Evolutionary conservation across 169 alveolate species (phyloP), one percentile per base, ranked within the genome.

Genomic region (Babesia bigemina): DNA sequence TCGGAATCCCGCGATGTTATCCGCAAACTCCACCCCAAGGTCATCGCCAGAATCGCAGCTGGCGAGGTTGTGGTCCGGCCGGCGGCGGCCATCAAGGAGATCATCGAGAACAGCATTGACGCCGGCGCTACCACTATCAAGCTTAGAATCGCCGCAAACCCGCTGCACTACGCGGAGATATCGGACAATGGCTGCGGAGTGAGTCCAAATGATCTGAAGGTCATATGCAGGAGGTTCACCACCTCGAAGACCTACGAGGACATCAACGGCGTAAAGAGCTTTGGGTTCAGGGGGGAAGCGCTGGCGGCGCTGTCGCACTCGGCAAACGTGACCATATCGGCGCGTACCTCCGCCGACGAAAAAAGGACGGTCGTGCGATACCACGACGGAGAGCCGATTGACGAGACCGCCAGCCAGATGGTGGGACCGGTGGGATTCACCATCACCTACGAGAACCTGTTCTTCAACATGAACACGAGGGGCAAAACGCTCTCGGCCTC

Each of bases 261-360:
- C 84, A 89, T 98, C 42, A 79, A 77, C 33, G 79, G 85, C 17
- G 88, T 97, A 39, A 84, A 84, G 29, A 95, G 98, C 26, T 97
- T 97, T 84, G 99, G 99, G 10, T 98, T 98, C 90, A 87, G 99
- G 79, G 99, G 99, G 16, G 99, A 98, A 87, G 99, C 99, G 13
- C 86, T 98, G 44, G 96, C 99, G 7, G 91, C 98, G 22, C 92
- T 98, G 19, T 94, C 98, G 19, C 96, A 91, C 74, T 96, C 94
- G 39, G 91, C 98, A 4, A 92, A 94, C 65, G 92, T 98, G 33
- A 91, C 97, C 17, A 95, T 98, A 6, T 86, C 95, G 0, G 87
- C 98, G 45, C 92, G 93, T 82, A 91, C 93, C 29, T 86, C 71
- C 28, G 86, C 86, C 36, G 78, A 88, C n/a, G 87, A 87, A 28